Conservation (phyloP, 106 monocot genomes). For the Phalaenopsis equestris region DNA sequence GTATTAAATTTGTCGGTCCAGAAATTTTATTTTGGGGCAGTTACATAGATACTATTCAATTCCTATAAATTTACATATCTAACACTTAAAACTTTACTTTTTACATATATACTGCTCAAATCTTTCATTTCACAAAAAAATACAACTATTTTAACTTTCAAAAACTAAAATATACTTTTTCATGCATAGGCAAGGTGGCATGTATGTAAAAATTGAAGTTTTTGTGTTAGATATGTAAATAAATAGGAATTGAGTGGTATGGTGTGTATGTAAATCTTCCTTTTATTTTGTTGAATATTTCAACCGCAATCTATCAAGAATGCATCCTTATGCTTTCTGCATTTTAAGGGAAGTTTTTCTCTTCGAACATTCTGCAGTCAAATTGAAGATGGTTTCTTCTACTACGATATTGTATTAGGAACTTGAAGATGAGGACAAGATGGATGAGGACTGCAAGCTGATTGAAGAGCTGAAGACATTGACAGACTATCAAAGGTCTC, state of each 20-base stretch:
- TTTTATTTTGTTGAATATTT: not conserved
- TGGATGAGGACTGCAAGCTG: conserved; percentile 88
- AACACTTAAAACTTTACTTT: too few relatives aligned
- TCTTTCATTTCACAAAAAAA: too few relatives aligned
- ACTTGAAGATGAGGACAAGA: conserved; percentile 87
- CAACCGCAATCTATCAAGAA: not conserved
- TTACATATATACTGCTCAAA: too few relatives aligned
- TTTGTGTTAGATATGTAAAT: too few relatives aligned
- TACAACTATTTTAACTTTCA: too few relatives aligned
- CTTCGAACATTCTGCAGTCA: conserved; percentile 49
- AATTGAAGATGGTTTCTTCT: conserved; percentile 64
- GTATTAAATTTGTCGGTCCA: not conserved
- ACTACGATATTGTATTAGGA: conserved; percentile 61
- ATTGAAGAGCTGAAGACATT: conserved; percentile 70
- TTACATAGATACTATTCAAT: too few relatives aligned
- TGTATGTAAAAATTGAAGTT: too few relatives aligned
- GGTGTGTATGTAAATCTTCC: too few relatives aligned
- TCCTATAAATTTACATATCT: too few relatives aligned
- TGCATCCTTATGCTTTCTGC: conserved; percentile 21
- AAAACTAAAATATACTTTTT: too few relatives aligned
- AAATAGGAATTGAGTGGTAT: too few relatives aligned
- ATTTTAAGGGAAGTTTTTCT: conserved; percentile 33
- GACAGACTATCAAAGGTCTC: conserved; percentile 53
- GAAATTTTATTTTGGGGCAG: not conserved
- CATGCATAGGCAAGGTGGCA: too few relatives aligned